A percentile compares a stretch with the other conserved stretches of the same genome.
Evolutionary conservation across 306 rosid genomes (phyloP).

Genomic region (peach (Prunus persica)): DNA sequence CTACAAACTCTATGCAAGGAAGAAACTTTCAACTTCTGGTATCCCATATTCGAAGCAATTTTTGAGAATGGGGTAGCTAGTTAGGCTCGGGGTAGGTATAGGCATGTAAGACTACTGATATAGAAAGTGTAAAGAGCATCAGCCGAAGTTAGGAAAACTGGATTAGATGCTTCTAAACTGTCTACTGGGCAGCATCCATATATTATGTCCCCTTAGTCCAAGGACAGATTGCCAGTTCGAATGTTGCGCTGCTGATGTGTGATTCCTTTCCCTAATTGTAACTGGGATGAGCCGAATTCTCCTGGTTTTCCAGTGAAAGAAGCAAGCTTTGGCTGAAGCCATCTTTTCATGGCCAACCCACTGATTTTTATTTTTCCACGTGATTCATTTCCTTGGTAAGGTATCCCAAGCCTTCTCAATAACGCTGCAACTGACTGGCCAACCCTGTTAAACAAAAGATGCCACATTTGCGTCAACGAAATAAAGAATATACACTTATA

Average conservation of each 20-base stretch:
- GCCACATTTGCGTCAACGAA: not conserved
- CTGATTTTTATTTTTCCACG: conserved; percentile 71
- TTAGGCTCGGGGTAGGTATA: conserved; percentile 3
- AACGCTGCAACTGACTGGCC: conserved; percentile 77
- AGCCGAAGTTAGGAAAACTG: conserved; percentile 42
- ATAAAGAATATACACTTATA: not conserved
- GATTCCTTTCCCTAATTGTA: conserved; percentile 66
- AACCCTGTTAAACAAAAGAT: conserved; percentile 51
- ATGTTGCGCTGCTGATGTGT: conserved; percentile 73
- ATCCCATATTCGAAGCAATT: conserved; percentile 11
- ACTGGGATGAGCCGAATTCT: conserved; percentile 52
- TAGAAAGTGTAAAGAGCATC: conserved; percentile 11
- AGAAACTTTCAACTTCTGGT: conserved; percentile 33
- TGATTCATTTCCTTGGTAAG: conserved; percentile 73
- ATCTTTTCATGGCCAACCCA: conserved; percentile 57
- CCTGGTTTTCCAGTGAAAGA: conserved; percentile 60
- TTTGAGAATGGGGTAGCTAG: not conserved
- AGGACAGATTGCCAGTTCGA: conserved; percentile 59
- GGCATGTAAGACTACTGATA: not conserved
- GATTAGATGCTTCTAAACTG: conserved; percentile 34
- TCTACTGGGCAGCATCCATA: conserved; percentile 27
- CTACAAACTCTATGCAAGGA: conserved; percentile 39
- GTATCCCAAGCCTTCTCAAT: conserved; percentile 74
- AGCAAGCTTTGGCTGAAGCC: conserved; percentile 80
- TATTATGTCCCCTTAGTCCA: conserved; percentile 42